These are phyloP conservation scores for Asterella californica DNA, from an alignment of 225 moss, liverwort and hornwort genomes.

Conservation along the genomic window DNA sequence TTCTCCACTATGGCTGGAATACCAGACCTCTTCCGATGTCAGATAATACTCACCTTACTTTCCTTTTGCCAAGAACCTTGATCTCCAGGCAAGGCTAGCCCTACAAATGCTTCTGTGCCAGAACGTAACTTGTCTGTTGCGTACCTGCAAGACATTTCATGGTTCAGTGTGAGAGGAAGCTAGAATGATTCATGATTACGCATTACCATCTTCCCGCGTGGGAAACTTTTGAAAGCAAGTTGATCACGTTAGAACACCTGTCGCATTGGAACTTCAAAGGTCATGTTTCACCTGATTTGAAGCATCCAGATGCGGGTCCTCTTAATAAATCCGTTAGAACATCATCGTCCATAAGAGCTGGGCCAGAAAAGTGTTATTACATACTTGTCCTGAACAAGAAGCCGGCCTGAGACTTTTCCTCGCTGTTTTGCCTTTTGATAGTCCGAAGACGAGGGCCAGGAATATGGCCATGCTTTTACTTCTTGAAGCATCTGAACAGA, in stretches of 20 bases:
- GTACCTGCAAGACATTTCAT: neutral
- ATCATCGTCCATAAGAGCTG: neutral
- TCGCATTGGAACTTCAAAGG: neutral
- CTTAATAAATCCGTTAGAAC: too few species aligned
- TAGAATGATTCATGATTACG: neutral
- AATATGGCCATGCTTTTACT: constrained; percentile 50
- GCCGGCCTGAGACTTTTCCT: constrained; percentile 31
- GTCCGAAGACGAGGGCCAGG: constrained; percentile 54
- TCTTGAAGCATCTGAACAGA: constrained; percentile 45
- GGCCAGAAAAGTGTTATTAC: neutral
- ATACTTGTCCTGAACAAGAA: neutral
- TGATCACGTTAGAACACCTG: too few species aligned
- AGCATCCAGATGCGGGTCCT: too few species aligned
- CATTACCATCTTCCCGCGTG: too few species aligned
- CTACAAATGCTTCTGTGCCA: neutral
- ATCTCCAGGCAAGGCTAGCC: neutral
- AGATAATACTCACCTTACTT: neutral
- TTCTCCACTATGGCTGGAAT: too few species aligned
- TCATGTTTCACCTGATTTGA: neutral
- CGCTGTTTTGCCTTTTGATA: constrained; percentile 50
- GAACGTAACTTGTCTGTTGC: neutral
- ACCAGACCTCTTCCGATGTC: too few species aligned
- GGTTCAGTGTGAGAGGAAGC: neutral
- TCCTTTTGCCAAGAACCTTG: neutral
- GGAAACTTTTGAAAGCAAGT: too few species aligned